Conservation (phyloP, 192 early-diverging fungal species). For the Coemansia sp. region DNA sequence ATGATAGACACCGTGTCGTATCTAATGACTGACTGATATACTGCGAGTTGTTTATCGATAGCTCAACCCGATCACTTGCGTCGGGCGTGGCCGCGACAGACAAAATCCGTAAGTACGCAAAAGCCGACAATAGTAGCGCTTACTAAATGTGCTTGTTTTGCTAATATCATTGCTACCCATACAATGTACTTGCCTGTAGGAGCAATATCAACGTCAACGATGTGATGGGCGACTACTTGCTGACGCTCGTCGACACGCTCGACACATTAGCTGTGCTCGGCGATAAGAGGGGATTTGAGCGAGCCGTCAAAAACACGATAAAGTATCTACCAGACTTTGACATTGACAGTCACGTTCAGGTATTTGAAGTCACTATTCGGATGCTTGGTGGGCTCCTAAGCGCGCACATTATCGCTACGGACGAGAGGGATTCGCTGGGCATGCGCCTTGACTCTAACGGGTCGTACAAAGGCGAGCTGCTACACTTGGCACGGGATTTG, state of each 20-base stretch:
- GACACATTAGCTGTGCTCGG: slow-evolving; percentile 84
- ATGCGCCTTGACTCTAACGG: slow-evolving; percentile 53
- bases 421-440: slow-evolving; percentile 59
- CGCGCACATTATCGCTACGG: slow-evolving; percentile 84
- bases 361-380: slow-evolving; percentile 95
- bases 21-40: not conserved
- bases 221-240: slow-evolving; percentile 91
- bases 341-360: slow-evolving; percentile 86
- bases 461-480: slow-evolving; percentile 78
- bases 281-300: slow-evolving; percentile 66
- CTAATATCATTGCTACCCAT: not conserved
- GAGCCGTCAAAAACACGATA: slow-evolving; percentile 65
- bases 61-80: slow-evolving; percentile 85
- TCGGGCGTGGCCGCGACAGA: slow-evolving; percentile 71
- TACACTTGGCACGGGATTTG: slow-evolving; percentile 78
- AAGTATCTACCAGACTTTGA: slow-evolving; percentile 71
- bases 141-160: too few relatives aligned
- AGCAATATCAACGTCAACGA: slow-evolving; percentile 71
- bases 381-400: slow-evolving; percentile 88
- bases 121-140: too few relatives aligned
- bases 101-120: slow-evolving; percentile 57
- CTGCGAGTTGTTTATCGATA: not conserved
- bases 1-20: not conserved
- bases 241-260: slow-evolving; percentile 92
- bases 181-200: slow-evolving; percentile 2